These are phyloP conservation scores for Raffaelea arxii DNA, from an alignment of 2,329 filamentous ascomycete species.

Conservation along the genomic window DNA sequence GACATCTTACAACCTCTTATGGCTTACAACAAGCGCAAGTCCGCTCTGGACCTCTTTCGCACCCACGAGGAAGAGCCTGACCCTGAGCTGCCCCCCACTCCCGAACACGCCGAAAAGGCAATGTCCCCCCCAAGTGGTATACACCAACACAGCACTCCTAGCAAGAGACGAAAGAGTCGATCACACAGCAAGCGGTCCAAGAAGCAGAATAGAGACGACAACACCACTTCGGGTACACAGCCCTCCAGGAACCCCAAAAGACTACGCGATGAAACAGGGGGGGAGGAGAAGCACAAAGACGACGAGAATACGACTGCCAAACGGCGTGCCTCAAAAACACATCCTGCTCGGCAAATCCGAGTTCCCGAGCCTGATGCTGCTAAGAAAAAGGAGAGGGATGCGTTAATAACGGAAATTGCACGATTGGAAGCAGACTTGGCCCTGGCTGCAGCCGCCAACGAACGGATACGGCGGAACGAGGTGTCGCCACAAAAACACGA, in stretches of 20 bases:
- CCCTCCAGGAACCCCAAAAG: too few relatives aligned
- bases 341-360: conserved; percentile 30
- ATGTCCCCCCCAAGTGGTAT: conserved; percentile 49
- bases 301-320: too few relatives aligned
- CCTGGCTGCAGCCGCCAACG: conserved; percentile 47
- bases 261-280: too few relatives aligned
- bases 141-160: conserved; percentile 45
- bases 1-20: conserved; percentile 33
- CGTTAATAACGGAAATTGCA: conserved; percentile 44
- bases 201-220: conserved; percentile 23
- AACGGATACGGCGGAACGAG: conserved; percentile 32
- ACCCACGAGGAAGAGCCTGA: conserved; percentile 31
- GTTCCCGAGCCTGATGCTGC: conserved; percentile 31
- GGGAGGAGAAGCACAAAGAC: too few relatives aligned
- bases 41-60: conserved; percentile 23
- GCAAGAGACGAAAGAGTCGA: too few relatives aligned
- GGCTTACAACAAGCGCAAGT: conserved; percentile 25
- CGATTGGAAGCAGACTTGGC: conserved; percentile 49
- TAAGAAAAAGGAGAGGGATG: conserved; percentile 43
- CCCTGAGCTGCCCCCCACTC: conserved; percentile 54
- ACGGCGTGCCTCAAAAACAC: too few relatives aligned
- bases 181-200: too few relatives aligned
- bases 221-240: too few relatives aligned
- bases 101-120: conserved; percentile 40
- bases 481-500: conserved; percentile 17